Evolutionary conservation across 495 filamentous ascomycete species (phyloP), one percentile per base, ranked within the genome.

Genomic region (Aspergillus haitiensis): DNA sequence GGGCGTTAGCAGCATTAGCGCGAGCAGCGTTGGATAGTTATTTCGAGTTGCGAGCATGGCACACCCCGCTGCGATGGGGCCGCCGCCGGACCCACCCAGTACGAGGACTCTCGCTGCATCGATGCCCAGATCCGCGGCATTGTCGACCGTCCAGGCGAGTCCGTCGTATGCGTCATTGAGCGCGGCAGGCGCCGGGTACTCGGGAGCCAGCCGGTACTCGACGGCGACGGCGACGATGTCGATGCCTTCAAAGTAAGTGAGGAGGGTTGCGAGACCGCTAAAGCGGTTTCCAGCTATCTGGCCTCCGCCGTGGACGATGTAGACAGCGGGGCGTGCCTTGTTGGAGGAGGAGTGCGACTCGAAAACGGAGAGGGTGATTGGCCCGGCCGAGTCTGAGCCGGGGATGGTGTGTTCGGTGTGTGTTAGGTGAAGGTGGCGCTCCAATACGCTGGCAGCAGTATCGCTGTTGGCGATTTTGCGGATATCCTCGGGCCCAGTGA

Each of bases 51-150:
- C 74, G 32, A 77, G 51, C 31, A 81, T 58, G 4, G 70, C 67
- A 3, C 75, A 62, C 0, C 69, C 75, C 3, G 79, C 74, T 0
- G 77, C 74, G 5, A 81, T 58, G 56, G 70, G 80, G 0, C 80
- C 86, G 5, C 87, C 87, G 4, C 86, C 86, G 0, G 80, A 84
- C 0, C 76, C 80, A 27, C 87, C 85, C 51, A 79, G 75, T 18
- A 89, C 31, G 6, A 63, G 40, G 8, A 89, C 78, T 37, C 83
- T 80, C 8, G 74, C 60, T 0, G 84, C 82, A 59, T 88, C 80
- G 35, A 81, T 63, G 15, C 62, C 62, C n/a, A 82, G 61, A 36
- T 67, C 58, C 0, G 58, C 62, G 1, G 74, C 72, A 32, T 75
- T 58, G 6, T 52, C 58, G 55, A 70, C 67, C 1, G 74, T 65